Percentiles rank a stretch among this genome's conserved stretches.
phyloP scores from a whole-genome alignment of 371 early-diverging fungal genomes.

The Umbelopsis sp. region DNA sequence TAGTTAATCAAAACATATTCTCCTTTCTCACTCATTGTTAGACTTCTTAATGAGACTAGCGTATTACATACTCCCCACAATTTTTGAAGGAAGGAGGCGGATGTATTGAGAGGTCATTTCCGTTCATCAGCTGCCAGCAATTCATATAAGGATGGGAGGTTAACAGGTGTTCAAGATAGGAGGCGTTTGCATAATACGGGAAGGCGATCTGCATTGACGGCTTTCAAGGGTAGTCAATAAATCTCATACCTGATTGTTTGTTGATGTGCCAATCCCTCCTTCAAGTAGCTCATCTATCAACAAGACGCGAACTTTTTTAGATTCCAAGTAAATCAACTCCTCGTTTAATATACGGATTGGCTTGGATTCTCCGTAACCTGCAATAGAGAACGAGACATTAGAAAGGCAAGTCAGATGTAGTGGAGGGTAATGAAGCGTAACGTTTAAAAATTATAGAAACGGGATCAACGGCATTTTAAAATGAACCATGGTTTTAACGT shows the following conservation, averaged over 20 bases:
- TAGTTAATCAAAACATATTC: too few relatives aligned
- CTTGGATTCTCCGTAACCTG: slow-evolving; percentile 5
- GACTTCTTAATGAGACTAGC: too few relatives aligned
- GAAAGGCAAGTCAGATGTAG: too few relatives aligned
- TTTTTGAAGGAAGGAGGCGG: background rate
- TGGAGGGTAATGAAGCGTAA: too few relatives aligned
- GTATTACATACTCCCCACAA: background rate
- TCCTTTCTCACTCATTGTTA: too few relatives aligned
- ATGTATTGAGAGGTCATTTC: background rate
- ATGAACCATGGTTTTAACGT: background rate
- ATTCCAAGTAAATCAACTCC: slow-evolving; percentile 10
- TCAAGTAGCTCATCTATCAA: slow-evolving; percentile 15
- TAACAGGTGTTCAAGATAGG: background rate
- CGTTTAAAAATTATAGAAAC: background rate
- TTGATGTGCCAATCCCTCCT: slow-evolving; percentile 5
- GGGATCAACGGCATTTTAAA: background rate
- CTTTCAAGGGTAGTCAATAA: slow-evolving; percentile 7
- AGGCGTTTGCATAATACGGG: slow-evolving; percentile 1
- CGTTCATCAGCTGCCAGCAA: slow-evolving; percentile 10
- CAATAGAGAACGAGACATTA: too few relatives aligned
- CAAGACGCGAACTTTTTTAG: slow-evolving; percentile 5
- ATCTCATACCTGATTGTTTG: slow-evolving; percentile 16
- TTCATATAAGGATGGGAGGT: background rate
- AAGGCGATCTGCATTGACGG: background rate
- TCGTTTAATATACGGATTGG: slow-evolving; percentile 3